Evolutionary conservation across 2,329 filamentous ascomycete genomes (phyloP).

Genomic region (Pyricularia sp.): DNA sequence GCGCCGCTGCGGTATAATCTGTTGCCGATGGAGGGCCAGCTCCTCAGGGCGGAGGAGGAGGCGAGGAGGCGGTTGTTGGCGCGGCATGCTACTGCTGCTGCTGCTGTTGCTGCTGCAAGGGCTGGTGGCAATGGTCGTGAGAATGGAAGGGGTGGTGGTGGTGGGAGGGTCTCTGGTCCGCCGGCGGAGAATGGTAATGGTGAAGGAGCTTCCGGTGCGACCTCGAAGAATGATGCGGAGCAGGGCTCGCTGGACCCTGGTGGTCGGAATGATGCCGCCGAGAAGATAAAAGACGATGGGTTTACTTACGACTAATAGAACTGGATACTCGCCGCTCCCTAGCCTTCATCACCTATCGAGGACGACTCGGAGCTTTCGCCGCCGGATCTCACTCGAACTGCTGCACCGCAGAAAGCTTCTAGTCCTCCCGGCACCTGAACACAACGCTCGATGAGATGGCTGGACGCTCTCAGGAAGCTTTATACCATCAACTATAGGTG

Average conservation of each 20-base stretch:
- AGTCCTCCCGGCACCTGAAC: too few relatives aligned
- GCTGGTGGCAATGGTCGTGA: too few relatives aligned
- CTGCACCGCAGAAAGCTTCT: not conserved
- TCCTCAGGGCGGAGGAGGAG: not conserved
- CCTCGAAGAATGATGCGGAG: not conserved
- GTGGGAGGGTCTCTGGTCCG: not conserved
- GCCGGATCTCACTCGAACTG: not conserved
- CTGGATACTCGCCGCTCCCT: not conserved
- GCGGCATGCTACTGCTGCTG: not conserved
- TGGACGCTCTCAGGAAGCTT: too few relatives aligned
- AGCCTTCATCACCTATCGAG: not conserved
- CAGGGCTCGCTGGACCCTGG: not conserved
- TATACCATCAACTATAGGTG: too few relatives aligned
- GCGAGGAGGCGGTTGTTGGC: not conserved
- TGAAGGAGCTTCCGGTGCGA: not conserved
- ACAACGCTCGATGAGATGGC: not conserved
- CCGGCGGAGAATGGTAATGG: not conserved
- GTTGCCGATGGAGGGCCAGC: not conserved
- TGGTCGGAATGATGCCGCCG: not conserved
- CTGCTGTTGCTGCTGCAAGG: not conserved
- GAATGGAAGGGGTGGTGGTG: not conserved
- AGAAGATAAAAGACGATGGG: not conserved
- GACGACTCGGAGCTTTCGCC: not conserved
- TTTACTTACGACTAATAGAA: not conserved
- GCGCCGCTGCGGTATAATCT: not conserved